Conservation (phyloP, 805 yeast genomes). For the Ogataea parapolymorpha region DNA sequence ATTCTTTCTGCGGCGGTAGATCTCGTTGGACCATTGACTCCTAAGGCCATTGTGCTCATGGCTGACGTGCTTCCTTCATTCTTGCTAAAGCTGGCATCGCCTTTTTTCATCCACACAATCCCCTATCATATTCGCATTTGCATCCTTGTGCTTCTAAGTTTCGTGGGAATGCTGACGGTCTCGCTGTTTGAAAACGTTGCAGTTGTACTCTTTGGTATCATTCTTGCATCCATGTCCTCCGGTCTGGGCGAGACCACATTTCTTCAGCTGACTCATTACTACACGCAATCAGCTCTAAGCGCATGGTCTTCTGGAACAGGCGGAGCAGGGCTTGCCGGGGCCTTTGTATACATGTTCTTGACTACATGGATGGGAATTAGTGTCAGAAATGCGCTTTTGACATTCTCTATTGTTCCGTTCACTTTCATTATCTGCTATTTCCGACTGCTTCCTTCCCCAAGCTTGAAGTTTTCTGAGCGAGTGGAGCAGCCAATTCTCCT, state of each 20-base stretch:
- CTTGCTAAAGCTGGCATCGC: conserved; percentile 64
- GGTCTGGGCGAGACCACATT: conserved; percentile 93
- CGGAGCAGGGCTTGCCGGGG: conserved; percentile 88
- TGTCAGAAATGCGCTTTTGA: conserved; percentile 50
- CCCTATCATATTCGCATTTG: conserved; percentile 57
- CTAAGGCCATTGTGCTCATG: conserved; percentile 80
- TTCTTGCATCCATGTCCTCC: conserved; percentile 76
- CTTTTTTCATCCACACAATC: conserved; percentile 69
- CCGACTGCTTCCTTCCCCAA: conserved; percentile 24
- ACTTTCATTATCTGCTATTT: conserved; percentile 27
- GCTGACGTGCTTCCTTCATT: conserved; percentile 89
- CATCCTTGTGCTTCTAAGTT: conserved; percentile 54
- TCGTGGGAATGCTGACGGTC: conserved; percentile 71
- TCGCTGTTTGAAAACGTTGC: conserved; percentile 40
- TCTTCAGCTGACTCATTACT: conserved; percentile 79
- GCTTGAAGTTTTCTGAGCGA: not conserved
- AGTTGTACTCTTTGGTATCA: conserved; percentile 60
- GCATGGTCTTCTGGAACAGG: conserved; percentile 97
- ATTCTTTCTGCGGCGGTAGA: conserved; percentile 91
- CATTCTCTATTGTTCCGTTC: conserved; percentile 45
- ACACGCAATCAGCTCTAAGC: conserved; percentile 53
- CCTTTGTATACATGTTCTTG: conserved; percentile 63
- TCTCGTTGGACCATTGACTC: conserved; percentile 75
- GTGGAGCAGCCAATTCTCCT: conserved; percentile 1
- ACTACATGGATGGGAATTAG: conserved; percentile 65